Percentiles rank a stretch among this genome's conserved stretches.
Conservation (phyloP, 169 alveolate species). For the Cryptosporidium xiaoi region DNA sequence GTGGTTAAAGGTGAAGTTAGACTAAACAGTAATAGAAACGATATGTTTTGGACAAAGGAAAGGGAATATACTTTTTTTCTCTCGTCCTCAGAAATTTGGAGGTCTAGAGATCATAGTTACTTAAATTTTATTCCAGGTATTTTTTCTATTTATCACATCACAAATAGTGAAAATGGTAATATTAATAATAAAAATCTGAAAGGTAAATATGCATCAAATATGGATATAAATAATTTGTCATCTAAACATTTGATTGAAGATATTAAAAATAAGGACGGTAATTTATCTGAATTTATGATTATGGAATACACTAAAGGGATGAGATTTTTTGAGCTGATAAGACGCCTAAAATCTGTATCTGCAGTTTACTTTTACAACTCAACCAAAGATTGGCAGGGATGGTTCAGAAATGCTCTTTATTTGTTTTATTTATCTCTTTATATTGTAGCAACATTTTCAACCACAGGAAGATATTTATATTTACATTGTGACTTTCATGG, state of each 20-base stretch:
- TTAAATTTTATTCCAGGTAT: constrained; percentile 53
- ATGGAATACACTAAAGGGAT: constrained; percentile 63
- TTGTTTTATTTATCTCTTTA: constrained; percentile 34
- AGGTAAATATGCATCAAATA: not conserved
- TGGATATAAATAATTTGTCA: not conserved
- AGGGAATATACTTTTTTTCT: constrained; percentile 43
- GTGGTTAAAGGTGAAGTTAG: constrained; percentile 40
- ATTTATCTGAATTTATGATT: constrained; percentile 41
- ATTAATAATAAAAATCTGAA: not conserved
- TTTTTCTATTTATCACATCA: constrained; percentile 17
- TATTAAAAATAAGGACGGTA: constrained; percentile 4
- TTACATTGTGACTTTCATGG: constrained; percentile 71
- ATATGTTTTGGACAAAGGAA: constrained; percentile 38
- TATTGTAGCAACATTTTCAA: constrained; percentile 42
- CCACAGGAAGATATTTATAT: constrained; percentile 64
- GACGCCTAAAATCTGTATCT: constrained; percentile 37
- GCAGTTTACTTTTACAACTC: constrained; percentile 45
- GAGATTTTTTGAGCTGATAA: constrained; percentile 15
- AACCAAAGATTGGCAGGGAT: constrained; percentile 58
- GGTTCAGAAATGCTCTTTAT: constrained; percentile 55
- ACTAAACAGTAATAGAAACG: not conserved
- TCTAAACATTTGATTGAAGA: constrained; percentile 28
- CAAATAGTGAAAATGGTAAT: not conserved
- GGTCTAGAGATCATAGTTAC: not conserved
- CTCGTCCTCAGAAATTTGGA: constrained; percentile 63